phyloP scores from a whole-genome alignment of 2,329 filamentous ascomycete genomes.

The Ophiocordyceps australis region DNA sequence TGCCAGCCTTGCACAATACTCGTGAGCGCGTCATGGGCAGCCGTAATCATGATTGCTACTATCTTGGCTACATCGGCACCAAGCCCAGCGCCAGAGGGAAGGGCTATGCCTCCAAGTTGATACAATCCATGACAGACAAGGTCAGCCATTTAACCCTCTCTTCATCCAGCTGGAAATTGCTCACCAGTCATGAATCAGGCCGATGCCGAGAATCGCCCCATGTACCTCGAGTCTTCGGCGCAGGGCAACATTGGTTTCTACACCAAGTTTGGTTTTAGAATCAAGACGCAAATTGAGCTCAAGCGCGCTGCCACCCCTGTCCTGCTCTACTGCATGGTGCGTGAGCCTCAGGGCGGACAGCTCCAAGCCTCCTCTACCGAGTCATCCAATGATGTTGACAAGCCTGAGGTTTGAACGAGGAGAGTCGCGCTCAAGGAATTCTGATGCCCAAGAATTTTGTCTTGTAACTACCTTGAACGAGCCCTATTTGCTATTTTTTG shows the following conservation, averaged over 20 bases:
- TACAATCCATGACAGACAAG: slow-evolving; percentile 48
- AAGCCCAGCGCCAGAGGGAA: slow-evolving; percentile 51
- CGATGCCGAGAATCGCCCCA: slow-evolving; percentile 46
- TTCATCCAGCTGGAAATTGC: too few relatives aligned
- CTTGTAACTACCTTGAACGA: too few relatives aligned
- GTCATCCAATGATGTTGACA: slow-evolving; percentile 3
- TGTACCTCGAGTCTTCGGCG: slow-evolving; percentile 68
- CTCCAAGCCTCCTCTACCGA: slow-evolving; percentile 2
- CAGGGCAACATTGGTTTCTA: slow-evolving; percentile 53
- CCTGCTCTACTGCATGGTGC: slow-evolving; percentile 63
- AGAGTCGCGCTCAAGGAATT: too few relatives aligned
- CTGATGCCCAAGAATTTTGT: too few relatives aligned
- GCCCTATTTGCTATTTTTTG: too few relatives aligned
- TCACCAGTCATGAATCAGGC: slow-evolving; percentile 26
- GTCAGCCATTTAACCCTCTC: slow-evolving; percentile 18
- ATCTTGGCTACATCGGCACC: slow-evolving; percentile 70
- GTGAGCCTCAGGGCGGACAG: slow-evolving; percentile 37
- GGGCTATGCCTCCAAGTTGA: slow-evolving; percentile 54
- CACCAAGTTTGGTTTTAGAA: slow-evolving; percentile 54
- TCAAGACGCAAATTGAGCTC: slow-evolving; percentile 44
- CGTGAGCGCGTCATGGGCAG: slow-evolving; percentile 52
- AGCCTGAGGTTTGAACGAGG: too few relatives aligned
- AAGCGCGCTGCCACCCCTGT: slow-evolving; percentile 39
- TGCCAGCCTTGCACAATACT: slow-evolving; percentile 55
- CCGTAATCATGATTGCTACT: slow-evolving; percentile 53